Evolutionary conservation across 306 rosid genomes (phyloP).

Genomic region (Citrullus mucosospermus): DNA sequence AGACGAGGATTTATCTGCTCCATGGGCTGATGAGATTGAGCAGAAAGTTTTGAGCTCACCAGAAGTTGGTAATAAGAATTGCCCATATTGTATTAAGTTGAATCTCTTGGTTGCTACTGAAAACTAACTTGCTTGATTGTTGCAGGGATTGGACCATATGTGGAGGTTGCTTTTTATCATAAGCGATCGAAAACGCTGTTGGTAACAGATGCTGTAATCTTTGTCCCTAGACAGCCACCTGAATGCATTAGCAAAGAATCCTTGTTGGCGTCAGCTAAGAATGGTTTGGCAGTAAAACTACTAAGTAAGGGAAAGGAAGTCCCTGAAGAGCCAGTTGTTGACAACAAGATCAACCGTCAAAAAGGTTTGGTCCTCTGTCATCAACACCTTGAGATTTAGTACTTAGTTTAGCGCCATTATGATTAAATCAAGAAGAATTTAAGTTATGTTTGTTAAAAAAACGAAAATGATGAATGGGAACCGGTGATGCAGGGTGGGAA

Average conservation of each 20-base stretch:
- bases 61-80: constrained; percentile 69
- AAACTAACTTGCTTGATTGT: constrained; percentile 22
- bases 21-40: constrained; percentile 81
- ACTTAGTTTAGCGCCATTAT: not conserved
- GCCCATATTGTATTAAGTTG: not conserved
- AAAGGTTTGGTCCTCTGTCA: constrained; percentile 39
- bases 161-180: constrained; percentile 92
- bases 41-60: constrained; percentile 89
- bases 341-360: constrained; percentile 56
- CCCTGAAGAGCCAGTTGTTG: constrained; percentile 64
- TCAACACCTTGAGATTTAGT: not conserved
- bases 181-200: constrained; percentile 71
- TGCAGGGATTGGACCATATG: constrained; percentile 92
- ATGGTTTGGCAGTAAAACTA: constrained; percentile 86
- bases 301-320: constrained; percentile 84
- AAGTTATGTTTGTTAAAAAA: not conserved
- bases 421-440: not conserved
- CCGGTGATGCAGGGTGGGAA: constrained; percentile 71
- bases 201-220: constrained; percentile 90
- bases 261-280: constrained; percentile 78
- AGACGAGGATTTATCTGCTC: constrained; percentile 54
- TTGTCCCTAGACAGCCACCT: constrained; percentile 84
- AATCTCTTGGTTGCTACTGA: not conserved
- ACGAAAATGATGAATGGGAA: constrained; percentile 1
- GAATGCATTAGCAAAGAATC: constrained; percentile 82